Percentiles rank a stretch among this genome's conserved stretches.
Conservation (phyloP, 495 filamentous ascomycete species). For the Neurospora tetraspora region DNA sequence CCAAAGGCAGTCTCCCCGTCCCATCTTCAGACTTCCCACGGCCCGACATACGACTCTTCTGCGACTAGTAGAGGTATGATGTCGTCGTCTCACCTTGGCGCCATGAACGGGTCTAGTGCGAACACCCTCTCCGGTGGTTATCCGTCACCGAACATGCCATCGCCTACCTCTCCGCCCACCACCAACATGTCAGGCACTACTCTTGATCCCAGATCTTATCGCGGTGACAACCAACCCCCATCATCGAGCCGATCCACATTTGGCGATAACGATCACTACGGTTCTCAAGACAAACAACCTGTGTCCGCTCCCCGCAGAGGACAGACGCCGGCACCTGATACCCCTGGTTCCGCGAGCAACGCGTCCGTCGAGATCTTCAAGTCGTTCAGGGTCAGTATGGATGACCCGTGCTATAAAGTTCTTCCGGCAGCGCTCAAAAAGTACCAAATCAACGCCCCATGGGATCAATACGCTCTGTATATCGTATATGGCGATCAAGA, state of each 20-base stretch:
- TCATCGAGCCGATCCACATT: conserved; percentile 38
- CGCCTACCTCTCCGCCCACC: conserved; percentile 68
- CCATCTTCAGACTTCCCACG: conserved; percentile 50
- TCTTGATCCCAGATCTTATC: conserved; percentile 47
- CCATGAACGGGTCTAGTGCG: conserved; percentile 55
- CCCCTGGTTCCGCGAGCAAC: conserved; percentile 32
- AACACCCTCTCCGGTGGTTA: conserved; percentile 45
- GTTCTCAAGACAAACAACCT: conserved; percentile 27
- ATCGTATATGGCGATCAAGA: conserved; percentile 98
- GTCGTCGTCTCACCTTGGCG: conserved; percentile 66
- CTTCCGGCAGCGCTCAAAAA: conserved; percentile 91
- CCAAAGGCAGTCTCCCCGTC: conserved; percentile 75
- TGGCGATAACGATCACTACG: conserved; percentile 39
- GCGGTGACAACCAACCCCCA: conserved; percentile 32
- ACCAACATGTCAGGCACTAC: conserved; percentile 31
- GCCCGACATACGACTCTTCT: conserved; percentile 44
- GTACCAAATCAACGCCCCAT: conserved; percentile 96
- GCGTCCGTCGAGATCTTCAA: conserved; percentile 89
- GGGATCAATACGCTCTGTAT: conserved; percentile 93
- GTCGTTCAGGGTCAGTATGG: conserved; percentile 92
- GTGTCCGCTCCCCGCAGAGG: conserved; percentile 33
- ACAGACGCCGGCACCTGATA: conserved; percentile 43
- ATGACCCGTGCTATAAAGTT: conserved; percentile 95
- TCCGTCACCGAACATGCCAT: conserved; percentile 64
- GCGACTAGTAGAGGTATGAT: conserved; percentile 51